Conservation (phyloP, 345 rosid genomes). For the Hibiscus tridactylites region DNA sequence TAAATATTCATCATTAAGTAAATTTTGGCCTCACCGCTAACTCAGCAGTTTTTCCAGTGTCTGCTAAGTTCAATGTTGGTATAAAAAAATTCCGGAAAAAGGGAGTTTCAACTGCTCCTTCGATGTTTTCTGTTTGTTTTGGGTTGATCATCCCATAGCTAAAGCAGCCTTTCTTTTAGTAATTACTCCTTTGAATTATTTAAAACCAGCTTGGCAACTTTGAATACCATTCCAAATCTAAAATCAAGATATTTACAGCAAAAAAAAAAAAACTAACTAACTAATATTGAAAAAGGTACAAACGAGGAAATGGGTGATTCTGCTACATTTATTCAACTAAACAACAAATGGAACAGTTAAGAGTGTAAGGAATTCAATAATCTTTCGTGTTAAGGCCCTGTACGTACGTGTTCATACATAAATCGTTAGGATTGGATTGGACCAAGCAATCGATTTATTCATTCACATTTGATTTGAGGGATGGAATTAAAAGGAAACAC, state of each 20-base stretch:
- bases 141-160: conserved; percentile 21
- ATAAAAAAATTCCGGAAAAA: neutral
- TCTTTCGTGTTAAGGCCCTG: neutral
- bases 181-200: neutral
- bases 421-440: neutral
- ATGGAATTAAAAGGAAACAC: no score
- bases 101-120: conserved; percentile 13
- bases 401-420: neutral
- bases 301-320: neutral
- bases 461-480: neutral
- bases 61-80: neutral
- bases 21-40: neutral
- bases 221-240: conserved; percentile 8
- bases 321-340: neutral
- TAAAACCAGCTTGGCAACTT: neutral
- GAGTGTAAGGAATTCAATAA: neutral
- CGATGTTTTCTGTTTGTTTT: neutral
- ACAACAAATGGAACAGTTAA: neutral
- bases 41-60: conserved; percentile 9
- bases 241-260: neutral
- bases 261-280: neutral
- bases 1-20: neutral
- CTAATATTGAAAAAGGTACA: neutral
- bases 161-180: neutral
- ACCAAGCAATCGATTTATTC: neutral